Conservation (phyloP, 768 basidiomycete species). For the Phylloporus rhodoxanthus region DNA sequence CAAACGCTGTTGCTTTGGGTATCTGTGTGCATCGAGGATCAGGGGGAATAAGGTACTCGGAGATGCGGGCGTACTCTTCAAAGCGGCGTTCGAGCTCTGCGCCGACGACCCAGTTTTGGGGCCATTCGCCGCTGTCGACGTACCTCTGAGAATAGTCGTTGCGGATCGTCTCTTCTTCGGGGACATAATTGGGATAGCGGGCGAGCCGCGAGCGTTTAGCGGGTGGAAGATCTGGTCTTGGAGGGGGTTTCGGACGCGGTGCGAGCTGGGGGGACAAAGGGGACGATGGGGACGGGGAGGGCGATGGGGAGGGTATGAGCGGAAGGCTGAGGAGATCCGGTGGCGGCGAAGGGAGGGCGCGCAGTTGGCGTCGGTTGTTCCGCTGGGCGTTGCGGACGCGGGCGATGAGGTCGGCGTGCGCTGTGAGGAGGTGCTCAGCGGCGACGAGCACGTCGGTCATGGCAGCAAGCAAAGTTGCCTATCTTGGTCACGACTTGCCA, state of each 20-base stretch:
- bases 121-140: constrained; percentile 88
- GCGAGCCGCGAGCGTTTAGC: constrained; percentile 66
- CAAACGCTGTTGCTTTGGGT: constrained; percentile 88
- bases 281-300: constrained; percentile 45
- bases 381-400: constrained; percentile 54
- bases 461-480: constrained; percentile 13
- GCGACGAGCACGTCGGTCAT: constrained; percentile 44
- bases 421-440: constrained; percentile 60
- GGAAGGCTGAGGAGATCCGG: constrained; percentile 51
- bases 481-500: constrained; percentile 16
- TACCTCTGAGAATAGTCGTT: constrained; percentile 93
- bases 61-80: constrained; percentile 69
- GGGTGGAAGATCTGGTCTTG: constrained; percentile 52
- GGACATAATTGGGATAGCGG: constrained; percentile 76
- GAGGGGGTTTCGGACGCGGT: constrained; percentile 31
- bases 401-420: constrained; percentile 53
- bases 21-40: constrained; percentile 43
- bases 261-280: constrained; percentile 40
- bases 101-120: constrained; percentile 89
- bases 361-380: constrained; percentile 50
- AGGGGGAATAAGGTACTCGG: background rate
- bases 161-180: constrained; percentile 93
- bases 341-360: constrained; percentile 50
- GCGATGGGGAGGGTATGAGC: constrained; percentile 51
- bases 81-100: constrained; percentile 85